Conservation (phyloP, 2,329 filamentous ascomycete genomes). For the Tolypocladium ophioglossoides region DNA sequence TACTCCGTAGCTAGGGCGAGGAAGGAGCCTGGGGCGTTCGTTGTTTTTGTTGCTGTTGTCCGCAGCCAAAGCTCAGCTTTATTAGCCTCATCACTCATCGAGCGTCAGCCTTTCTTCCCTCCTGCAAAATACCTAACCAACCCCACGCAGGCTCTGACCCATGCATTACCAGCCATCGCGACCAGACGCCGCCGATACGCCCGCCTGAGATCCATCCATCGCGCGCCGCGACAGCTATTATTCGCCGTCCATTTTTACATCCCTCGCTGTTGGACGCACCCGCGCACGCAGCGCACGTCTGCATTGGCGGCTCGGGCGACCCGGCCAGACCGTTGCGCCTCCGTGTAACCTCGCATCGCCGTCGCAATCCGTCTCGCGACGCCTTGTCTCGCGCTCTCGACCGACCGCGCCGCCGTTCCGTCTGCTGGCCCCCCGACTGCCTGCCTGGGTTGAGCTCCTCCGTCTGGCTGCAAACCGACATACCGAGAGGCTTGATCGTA, state of each 20-base stretch:
- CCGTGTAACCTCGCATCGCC: constrained; percentile 9
- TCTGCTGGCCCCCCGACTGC: not conserved
- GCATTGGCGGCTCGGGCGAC: constrained; percentile 1
- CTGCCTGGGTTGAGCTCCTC: constrained; percentile 6
- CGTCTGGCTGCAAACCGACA: not conserved
- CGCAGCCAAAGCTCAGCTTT: not conserved
- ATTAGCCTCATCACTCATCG: constrained; percentile 2
- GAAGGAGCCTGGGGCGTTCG: not conserved
- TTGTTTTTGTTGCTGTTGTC: not conserved
- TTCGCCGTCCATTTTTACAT: not conserved
- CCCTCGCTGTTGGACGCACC: not conserved
- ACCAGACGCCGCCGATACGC: constrained; percentile 8
- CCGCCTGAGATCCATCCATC: constrained; percentile 3
- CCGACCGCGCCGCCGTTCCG: constrained; percentile 2
- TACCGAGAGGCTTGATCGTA: constrained; percentile 8
- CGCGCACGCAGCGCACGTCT: not conserved
- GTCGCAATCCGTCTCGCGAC: constrained; percentile 3
- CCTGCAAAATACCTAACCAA: constrained; percentile 5
- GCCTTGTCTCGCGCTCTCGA: constrained; percentile 3
- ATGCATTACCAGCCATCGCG: constrained; percentile 3
- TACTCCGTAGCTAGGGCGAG: not conserved
- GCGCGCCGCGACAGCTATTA: not conserved
- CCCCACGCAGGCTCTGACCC: constrained; percentile 3
- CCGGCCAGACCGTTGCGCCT: constrained; percentile 4
- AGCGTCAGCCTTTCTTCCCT: constrained; percentile 7